phyloP scores from a whole-genome alignment of 345 rosid genomes.

The Erodium maritimum region DNA sequence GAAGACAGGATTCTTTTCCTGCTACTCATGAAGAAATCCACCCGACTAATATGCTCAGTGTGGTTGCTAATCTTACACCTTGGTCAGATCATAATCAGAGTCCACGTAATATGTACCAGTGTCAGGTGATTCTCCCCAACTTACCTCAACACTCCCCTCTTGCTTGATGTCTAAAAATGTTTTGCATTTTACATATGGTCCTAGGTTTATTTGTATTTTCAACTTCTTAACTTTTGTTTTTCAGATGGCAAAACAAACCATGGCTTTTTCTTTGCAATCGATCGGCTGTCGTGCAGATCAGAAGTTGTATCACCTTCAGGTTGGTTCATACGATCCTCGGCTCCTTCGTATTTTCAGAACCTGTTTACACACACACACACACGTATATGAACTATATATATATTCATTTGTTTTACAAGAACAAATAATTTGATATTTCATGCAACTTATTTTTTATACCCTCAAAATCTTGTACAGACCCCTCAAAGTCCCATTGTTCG shows the following conservation, averaged over 20 bases:
- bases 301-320: conserved; percentile 96
- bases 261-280: conserved; percentile 87
- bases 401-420: too few species aligned
- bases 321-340: conserved; percentile 5
- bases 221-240: not conserved
- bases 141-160: too few species aligned
- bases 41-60: conserved; percentile 92
- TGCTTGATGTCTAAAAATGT: too few species aligned
- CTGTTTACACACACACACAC: not conserved
- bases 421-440: too few species aligned
- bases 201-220: not conserved
- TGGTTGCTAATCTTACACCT: conserved; percentile 96
- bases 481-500: conserved; percentile 94
- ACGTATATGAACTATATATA: too few species aligned
- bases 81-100: conserved; percentile 99
- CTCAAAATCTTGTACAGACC: conserved; percentile 40
- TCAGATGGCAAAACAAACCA: conserved; percentile 96
- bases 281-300: conserved; percentile 79
- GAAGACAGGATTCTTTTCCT: conserved; percentile 49
- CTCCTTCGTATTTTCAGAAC: conserved; percentile 2
- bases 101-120: conserved; percentile 97
- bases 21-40: conserved; percentile 95
- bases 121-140: conserved; percentile 45
- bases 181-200: too few species aligned
- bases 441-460: too few species aligned